Percentiles rank a stretch among this genome's conserved stretches.
Conservation (phyloP, 345 rosid species). For the Brassica carinata region DNA sequence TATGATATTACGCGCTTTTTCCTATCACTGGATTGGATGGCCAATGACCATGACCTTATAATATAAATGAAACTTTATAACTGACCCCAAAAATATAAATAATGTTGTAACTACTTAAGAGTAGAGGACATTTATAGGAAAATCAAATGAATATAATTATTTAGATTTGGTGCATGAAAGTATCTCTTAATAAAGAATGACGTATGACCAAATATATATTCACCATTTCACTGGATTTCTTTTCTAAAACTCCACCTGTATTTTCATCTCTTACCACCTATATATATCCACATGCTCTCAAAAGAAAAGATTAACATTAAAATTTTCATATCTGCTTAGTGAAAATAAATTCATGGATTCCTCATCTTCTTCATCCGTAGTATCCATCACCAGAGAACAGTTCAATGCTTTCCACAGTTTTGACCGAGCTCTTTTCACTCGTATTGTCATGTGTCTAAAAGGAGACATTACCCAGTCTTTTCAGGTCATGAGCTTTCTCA, state of each 20-base stretch:
- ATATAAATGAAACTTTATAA: background rate
- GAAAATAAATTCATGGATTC: slow-evolving; percentile 19
- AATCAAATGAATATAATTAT: too few species aligned
- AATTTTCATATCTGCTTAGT: background rate
- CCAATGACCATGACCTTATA: background rate
- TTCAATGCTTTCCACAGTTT: slow-evolving; percentile 54
- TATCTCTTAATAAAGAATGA: too few species aligned
- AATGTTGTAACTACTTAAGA: background rate
- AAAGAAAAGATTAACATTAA: background rate
- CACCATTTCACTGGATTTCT: slow-evolving; percentile 16
- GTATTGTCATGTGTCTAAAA: slow-evolving; percentile 47
- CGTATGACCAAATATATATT: background rate
- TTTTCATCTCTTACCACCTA: slow-evolving; percentile 7
- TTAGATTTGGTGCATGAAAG: too few species aligned
- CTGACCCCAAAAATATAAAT: background rate
- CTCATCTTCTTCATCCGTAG: background rate
- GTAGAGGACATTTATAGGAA: background rate
- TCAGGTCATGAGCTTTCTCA: slow-evolving; percentile 57
- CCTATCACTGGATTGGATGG: too few species aligned
- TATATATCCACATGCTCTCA: background rate
- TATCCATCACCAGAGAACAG: slow-evolving; percentile 39
- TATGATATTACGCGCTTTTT: too few species aligned
- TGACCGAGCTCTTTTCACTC: slow-evolving; percentile 52
- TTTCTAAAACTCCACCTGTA: background rate
- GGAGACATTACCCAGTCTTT: slow-evolving; percentile 53